A percentile compares a stretch with the other conserved stretches of the same genome.
Conservation (phyloP, 441 rosid genomes). For the Biscutella auriculata region DNA sequence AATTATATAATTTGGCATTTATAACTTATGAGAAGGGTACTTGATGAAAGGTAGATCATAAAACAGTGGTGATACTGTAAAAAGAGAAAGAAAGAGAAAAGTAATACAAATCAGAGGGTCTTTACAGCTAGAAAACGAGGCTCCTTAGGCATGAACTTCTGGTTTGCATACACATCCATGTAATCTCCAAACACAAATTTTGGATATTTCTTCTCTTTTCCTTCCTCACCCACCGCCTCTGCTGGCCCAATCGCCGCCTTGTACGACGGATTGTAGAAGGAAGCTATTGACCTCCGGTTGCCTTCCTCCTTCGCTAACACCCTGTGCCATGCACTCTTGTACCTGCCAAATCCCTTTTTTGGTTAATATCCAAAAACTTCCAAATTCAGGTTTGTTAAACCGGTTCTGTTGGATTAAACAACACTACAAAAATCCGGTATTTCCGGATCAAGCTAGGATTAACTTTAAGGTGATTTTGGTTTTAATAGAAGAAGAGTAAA, state of each 20-base stretch:
- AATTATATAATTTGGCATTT: slow-evolving; percentile 13
- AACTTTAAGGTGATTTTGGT: no score
- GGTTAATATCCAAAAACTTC: background rate
- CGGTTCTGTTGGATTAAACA: no score
- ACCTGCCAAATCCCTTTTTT: slow-evolving; percentile 17
- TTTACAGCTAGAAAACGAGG: slow-evolving; percentile 73
- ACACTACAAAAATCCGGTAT: no score
- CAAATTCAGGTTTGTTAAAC: no score
- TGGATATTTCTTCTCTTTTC: slow-evolving; percentile 38
- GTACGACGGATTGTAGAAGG: slow-evolving; percentile 71
- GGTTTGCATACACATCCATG: slow-evolving; percentile 67
- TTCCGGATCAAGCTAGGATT: no score
- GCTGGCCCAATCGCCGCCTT: slow-evolving; percentile 73
- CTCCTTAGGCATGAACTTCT: slow-evolving; percentile 82
- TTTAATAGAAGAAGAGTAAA: background rate
- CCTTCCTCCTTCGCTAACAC: slow-evolving; percentile 39
- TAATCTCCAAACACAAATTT: slow-evolving; percentile 79
- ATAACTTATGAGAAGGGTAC: background rate
- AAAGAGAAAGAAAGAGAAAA: background rate
- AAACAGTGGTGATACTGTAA: background rate
- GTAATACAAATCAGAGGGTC: slow-evolving; percentile 26
- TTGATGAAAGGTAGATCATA: background rate
- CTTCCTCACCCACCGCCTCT: slow-evolving; percentile 17
- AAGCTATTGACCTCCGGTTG: slow-evolving; percentile 72
- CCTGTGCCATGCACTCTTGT: slow-evolving; percentile 85